These are phyloP conservation scores for Fusarium succisae DNA, from an alignment of 2,329 filamentous ascomycete genomes.

Conservation along the genomic window DNA sequence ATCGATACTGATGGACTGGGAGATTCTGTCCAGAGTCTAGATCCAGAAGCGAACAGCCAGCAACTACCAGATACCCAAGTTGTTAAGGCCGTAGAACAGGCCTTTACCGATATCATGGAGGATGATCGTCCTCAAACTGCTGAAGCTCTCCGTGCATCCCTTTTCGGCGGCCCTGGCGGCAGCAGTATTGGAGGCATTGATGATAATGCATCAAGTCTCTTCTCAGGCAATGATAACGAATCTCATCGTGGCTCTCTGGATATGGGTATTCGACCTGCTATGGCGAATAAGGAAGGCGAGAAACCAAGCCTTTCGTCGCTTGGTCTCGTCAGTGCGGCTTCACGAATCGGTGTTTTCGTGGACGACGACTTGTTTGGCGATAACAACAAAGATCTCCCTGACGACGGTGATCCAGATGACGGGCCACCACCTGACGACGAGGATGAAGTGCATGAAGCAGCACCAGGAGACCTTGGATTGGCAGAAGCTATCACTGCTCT, in stretches of 20 bases:
- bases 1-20: conserved; percentile 74
- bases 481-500: conserved; percentile 91
- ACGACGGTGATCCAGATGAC: conserved; percentile 77
- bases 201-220: conserved; percentile 58
- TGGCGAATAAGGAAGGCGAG: conserved; percentile 58
- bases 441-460: conserved; percentile 92
- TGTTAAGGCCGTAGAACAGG: conserved; percentile 92
- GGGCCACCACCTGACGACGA: conserved; percentile 67
- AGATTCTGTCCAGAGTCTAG: conserved; percentile 81
- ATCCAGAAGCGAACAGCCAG: conserved; percentile 67
- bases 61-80: conserved; percentile 77
- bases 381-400: conserved; percentile 85
- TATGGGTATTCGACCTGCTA: conserved; percentile 45
- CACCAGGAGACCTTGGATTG: conserved; percentile 90
- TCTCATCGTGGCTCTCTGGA: conserved; percentile 73
- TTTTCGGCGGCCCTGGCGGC: conserved; percentile 60
- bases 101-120: conserved; percentile 91
- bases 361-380: conserved; percentile 94
- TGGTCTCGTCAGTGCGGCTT: conserved; percentile 87
- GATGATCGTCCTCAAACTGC: conserved; percentile 72
- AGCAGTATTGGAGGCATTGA: conserved; percentile 38
- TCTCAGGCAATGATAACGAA: conserved; percentile 64
- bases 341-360: conserved; percentile 89
- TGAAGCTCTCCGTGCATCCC: conserved; percentile 71
- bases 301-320: conserved; percentile 92